Conservation (phyloP, 495 filamentous ascomycete genomes). For the Neurospora sp. region DNA sequence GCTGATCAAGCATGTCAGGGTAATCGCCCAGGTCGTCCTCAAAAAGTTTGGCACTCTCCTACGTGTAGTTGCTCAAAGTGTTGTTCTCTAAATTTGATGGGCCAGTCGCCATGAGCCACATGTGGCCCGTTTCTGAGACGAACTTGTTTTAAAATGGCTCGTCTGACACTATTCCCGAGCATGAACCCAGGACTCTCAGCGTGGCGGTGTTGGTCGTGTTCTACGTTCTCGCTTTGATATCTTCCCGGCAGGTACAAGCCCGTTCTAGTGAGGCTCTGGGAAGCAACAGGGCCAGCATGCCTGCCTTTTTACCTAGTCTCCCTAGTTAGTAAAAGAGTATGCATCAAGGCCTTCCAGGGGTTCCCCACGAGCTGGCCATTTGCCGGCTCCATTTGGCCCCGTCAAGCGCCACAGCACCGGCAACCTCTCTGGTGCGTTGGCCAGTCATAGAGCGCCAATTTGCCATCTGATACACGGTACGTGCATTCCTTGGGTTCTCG, state of each 20-base stretch:
- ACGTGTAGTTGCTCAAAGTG: not conserved
- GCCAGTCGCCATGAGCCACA: not conserved
- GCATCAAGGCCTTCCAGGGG: not conserved
- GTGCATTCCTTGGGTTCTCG: not conserved
- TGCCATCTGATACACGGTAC: not conserved
- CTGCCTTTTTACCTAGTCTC: not conserved
- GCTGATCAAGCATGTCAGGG: not conserved
- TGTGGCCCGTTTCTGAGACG: not conserved
- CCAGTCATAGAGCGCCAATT: not conserved
- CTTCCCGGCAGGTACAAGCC: not conserved
- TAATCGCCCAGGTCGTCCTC: not conserved
- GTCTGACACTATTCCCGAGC: not conserved
- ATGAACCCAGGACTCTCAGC: not conserved
- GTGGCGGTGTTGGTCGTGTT: not conserved
- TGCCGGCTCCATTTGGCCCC: not conserved
- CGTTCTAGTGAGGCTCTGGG: not conserved
- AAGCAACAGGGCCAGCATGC: not conserved
- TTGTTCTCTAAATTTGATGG: not conserved
- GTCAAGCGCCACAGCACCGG: not conserved
- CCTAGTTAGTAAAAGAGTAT: not conserved
- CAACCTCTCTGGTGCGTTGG: not conserved
- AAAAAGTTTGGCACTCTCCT: not conserved
- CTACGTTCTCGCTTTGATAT: not conserved
- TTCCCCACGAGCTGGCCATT: not conserved
- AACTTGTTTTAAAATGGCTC: not conserved